phyloP scores from a whole-genome alignment of 371 early-diverging fungal species.

The Rhizopus sp. region DNA sequence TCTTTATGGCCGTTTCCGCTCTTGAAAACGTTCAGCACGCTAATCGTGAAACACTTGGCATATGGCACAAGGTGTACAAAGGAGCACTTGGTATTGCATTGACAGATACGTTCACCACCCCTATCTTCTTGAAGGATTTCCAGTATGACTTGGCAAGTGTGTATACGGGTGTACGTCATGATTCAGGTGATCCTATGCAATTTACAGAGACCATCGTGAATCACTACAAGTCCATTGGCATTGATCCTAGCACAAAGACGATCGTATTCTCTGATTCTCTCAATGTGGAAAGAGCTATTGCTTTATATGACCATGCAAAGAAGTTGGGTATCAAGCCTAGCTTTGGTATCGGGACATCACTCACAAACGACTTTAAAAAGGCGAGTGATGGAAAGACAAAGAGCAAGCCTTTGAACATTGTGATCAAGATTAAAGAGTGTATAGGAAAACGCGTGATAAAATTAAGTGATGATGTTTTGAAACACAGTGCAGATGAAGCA shows the following conservation, averaged over 20 bases:
- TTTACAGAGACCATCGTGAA: conserved; percentile 57
- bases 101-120: conserved; percentile 77
- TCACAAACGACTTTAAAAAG: conserved; percentile 72
- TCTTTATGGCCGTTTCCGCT: conserved; percentile 79
- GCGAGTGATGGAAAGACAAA: conserved; percentile 26
- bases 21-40: conserved; percentile 65
- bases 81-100: conserved; percentile 66
- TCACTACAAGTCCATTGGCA: conserved; percentile 59
- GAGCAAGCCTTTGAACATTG: conserved; percentile 73
- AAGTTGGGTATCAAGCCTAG: conserved; percentile 53
- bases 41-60: conserved; percentile 59
- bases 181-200: conserved; percentile 67
- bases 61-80: conserved; percentile 65
- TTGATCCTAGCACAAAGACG: conserved; percentile 61
- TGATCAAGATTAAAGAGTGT: conserved; percentile 72
- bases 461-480: conserved; percentile 69
- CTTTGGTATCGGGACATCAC: conserved; percentile 80
- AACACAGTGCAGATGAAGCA: conserved; percentile 62
- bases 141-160: conserved; percentile 50
- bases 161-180: conserved; percentile 72
- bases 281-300: conserved; percentile 53
- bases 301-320: conserved; percentile 49
- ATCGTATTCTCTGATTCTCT: conserved; percentile 77
- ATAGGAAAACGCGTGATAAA: conserved; percentile 67
- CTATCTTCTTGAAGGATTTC: conserved; percentile 67